Conservation (phyloP, 371 early-diverging fungal species). For the Mucor piriformis region DNA sequence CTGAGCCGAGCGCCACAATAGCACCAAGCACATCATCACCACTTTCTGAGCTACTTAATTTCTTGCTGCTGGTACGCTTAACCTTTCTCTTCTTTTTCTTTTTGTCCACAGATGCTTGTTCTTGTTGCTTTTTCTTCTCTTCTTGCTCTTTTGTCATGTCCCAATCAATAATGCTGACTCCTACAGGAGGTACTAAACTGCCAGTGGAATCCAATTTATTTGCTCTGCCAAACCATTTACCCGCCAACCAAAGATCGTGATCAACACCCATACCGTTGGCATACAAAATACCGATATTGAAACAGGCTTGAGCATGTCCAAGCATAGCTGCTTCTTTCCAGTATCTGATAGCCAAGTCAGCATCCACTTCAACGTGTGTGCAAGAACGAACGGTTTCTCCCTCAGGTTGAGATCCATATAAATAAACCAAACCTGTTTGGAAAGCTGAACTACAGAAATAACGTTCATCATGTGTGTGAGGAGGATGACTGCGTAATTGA, state of each 20-base stretch:
- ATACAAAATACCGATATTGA: conserved; percentile 50
- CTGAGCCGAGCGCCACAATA: conserved; percentile 34
- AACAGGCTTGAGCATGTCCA: conserved; percentile 55
- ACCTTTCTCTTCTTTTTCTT: conserved; percentile 27
- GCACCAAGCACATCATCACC: conserved; percentile 21
- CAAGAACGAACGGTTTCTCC: conserved; percentile 42
- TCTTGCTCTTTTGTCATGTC: conserved; percentile 34
- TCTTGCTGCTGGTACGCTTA: conserved; percentile 5
- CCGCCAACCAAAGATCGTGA: conserved; percentile 40
- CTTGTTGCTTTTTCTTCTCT: conserved; percentile 1
- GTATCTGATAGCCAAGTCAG: conserved; percentile 47
- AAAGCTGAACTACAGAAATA: conserved; percentile 54
- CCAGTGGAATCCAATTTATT: conserved; percentile 46
- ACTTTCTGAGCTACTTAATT: neutral
- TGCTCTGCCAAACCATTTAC: conserved; percentile 57
- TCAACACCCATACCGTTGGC: conserved; percentile 52
- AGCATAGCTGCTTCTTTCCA: conserved; percentile 53
- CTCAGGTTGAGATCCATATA: conserved; percentile 47
- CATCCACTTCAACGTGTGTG: conserved; percentile 38
- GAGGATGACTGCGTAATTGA: conserved; percentile 40
- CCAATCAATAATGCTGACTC: conserved; percentile 45
- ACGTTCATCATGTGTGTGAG: conserved; percentile 46
- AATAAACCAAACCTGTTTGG: conserved; percentile 51
- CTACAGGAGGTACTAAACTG: conserved; percentile 43
- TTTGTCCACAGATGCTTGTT: conserved; percentile 8